A percentile compares a stretch with the other conserved stretches of the same genome.
Conservation (phyloP, 1,284 basidiomycete genomes). For the Vanrija pseudolonga region DNA sequence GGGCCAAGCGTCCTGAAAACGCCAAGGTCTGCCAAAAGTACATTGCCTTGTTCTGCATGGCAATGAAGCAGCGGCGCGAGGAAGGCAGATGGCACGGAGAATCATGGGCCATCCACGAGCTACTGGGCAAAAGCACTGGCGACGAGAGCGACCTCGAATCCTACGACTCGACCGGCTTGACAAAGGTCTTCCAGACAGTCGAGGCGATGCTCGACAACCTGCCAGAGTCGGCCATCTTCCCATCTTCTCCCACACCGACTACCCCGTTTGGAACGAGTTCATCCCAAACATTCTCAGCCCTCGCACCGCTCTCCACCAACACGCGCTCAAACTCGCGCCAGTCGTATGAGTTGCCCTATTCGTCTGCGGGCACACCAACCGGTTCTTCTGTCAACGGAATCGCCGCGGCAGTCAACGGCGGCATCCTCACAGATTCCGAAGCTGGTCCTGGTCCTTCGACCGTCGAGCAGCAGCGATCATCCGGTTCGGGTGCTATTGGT, state of each 20-base stretch:
- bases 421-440: neutral
- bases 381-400: too few species aligned
- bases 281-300: conserved; percentile 4
- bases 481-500: neutral
- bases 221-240: conserved; percentile 62
- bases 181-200: conserved; percentile 91
- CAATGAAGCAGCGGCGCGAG: conserved; percentile 50
- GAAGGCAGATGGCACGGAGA: conserved; percentile 53
- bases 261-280: conserved; percentile 7
- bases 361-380: conserved; percentile 2
- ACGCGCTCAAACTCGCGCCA: conserved; percentile 11
- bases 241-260: conserved; percentile 39
- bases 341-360: conserved; percentile 5
- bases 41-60: conserved; percentile 57
- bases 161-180: conserved; percentile 61
- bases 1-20: conserved; percentile 60
- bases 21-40: conserved; percentile 67
- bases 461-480: conserved; percentile 1
- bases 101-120: conserved; percentile 60
- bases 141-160: conserved; percentile 34
- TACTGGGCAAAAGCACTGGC: conserved; percentile 84
- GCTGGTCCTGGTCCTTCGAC: neutral
- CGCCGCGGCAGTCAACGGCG: too few species aligned
- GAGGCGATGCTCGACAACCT: conserved; percentile 79
- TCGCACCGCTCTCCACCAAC: conserved; percentile 10